These are phyloP conservation scores for Cicer bijugum DNA, from an alignment of 306 rosid species.

Conservation along the genomic window DNA sequence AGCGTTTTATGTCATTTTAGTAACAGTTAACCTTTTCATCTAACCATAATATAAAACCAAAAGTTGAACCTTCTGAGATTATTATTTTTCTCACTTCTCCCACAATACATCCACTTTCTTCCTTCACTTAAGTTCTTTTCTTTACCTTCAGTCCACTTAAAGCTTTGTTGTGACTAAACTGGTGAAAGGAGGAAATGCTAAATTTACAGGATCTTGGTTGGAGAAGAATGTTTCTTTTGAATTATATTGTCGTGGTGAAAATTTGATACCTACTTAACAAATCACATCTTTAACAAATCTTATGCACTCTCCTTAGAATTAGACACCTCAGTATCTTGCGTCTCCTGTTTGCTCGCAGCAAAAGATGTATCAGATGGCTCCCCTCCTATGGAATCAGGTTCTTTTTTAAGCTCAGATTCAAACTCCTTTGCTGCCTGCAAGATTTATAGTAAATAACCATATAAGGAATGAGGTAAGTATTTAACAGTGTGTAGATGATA, in stretches of 20 bases:
- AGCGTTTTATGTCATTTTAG: too few relatives aligned
- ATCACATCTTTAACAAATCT: constrained; percentile 44
- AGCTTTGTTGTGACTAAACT: constrained; percentile 12
- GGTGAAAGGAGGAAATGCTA: constrained; percentile 27
- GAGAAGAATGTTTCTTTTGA: constrained; percentile 40
- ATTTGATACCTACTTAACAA: constrained; percentile 30
- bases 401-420: constrained; percentile 83
- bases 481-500: neutral
- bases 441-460: constrained; percentile 36
- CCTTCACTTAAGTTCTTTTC: neutral
- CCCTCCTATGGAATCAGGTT: constrained; percentile 59
- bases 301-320: constrained; percentile 76
- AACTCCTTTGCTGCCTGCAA: constrained; percentile 97
- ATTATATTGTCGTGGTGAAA: constrained; percentile 22
- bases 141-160: neutral
- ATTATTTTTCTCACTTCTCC: neutral
- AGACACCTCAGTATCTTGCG: constrained; percentile 61
- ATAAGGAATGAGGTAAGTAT: constrained; percentile 15
- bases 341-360: constrained; percentile 60
- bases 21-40: neutral
- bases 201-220: constrained; percentile 35
- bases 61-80: neutral
- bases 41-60: neutral
- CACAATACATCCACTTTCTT: neutral
- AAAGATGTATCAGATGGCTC: constrained; percentile 54